A percentile compares a stretch with the other conserved stretches of the same genome.
Evolutionary conservation across 1,139 yeast species (phyloP).

Genomic region (Saccharomyces hybrid): DNA sequence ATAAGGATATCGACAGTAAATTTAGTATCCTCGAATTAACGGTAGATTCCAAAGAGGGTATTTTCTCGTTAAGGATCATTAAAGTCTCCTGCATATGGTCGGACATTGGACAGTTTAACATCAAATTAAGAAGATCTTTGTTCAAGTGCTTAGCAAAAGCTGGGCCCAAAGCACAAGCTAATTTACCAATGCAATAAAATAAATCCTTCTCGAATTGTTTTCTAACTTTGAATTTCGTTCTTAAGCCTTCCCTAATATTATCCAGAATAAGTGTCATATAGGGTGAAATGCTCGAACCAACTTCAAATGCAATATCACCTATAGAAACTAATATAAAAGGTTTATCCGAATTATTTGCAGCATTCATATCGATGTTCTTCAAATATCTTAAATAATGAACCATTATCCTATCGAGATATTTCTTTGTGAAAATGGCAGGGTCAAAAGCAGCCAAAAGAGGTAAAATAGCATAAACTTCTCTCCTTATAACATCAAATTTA

Average conservation of each 20-base stretch:
- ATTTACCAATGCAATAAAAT: conserved; percentile 79
- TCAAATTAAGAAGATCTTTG: conserved; percentile 68
- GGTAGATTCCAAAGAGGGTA: conserved; percentile 71
- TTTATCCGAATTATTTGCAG: conserved; percentile 42
- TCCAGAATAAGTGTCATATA: conserved; percentile 81
- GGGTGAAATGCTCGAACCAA: conserved; percentile 79
- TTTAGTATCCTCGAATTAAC: conserved; percentile 68
- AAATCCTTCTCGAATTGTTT: conserved; percentile 81
- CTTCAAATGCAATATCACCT: conserved; percentile 78
- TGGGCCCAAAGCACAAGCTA: conserved; percentile 90
- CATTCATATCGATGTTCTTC: conserved; percentile 47
- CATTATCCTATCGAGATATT: conserved; percentile 73
- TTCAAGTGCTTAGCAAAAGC: conserved; percentile 85
- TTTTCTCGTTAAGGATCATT: conserved; percentile 55
- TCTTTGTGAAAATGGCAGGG: conserved; percentile 67
- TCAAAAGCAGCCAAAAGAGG: conserved; percentile 80
- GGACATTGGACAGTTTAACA: conserved; percentile 76
- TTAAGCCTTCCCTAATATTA: conserved; percentile 74
- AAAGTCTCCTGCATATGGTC: conserved; percentile 72
- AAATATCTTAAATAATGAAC: conserved; percentile 71
- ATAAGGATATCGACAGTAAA: conserved; percentile 64
- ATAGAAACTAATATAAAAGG: conserved; percentile 73
- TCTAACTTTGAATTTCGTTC: conserved; percentile 56
- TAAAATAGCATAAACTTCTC: conserved; percentile 72
- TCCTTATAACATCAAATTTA: conserved; percentile 65